These are phyloP conservation scores for Penicillium sp. DNA, from an alignment of 2,329 filamentous ascomycete species.

Conservation along the genomic window DNA sequence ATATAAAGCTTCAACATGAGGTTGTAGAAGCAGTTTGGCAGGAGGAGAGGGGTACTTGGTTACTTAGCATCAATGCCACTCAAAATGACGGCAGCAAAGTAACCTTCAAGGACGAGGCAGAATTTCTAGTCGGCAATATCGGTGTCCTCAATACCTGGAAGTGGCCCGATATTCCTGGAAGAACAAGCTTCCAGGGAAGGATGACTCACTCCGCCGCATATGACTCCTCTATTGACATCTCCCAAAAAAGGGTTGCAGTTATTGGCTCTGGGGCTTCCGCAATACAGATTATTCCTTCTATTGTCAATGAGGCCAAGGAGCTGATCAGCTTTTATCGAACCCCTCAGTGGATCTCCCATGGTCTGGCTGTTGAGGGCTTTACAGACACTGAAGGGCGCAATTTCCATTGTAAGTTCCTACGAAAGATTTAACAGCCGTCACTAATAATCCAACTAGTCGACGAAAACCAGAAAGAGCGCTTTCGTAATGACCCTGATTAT, in stretches of 20 bases:
- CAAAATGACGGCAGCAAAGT: too few relatives aligned
- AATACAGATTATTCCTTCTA: neutral
- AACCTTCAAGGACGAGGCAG: too few relatives aligned
- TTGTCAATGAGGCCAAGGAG: neutral
- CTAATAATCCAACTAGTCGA: neutral
- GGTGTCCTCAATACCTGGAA: slow-evolving; percentile 7
- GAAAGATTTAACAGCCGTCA: neutral
- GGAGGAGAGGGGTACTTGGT: neutral
- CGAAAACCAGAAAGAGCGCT: neutral
- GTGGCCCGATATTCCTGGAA: neutral
- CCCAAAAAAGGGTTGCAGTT: neutral
- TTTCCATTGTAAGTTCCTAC: neutral
- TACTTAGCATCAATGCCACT: neutral
- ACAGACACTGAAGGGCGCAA: slow-evolving; percentile 6
- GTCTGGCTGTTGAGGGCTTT: slow-evolving; percentile 6
- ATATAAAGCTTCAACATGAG: neutral
- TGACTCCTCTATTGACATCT: neutral
- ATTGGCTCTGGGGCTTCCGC: neutral
- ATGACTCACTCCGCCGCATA: neutral
- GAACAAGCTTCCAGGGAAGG: neutral
- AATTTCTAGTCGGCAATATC: too few relatives aligned
- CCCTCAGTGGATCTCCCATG: slow-evolving; percentile 6
- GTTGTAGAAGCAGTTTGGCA: neutral
- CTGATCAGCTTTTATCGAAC: neutral
- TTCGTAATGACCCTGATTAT: neutral